These are phyloP conservation scores for Bipolaris gigantea DNA, from an alignment of 2,329 filamentous ascomycete genomes.

Conservation along the genomic window DNA sequence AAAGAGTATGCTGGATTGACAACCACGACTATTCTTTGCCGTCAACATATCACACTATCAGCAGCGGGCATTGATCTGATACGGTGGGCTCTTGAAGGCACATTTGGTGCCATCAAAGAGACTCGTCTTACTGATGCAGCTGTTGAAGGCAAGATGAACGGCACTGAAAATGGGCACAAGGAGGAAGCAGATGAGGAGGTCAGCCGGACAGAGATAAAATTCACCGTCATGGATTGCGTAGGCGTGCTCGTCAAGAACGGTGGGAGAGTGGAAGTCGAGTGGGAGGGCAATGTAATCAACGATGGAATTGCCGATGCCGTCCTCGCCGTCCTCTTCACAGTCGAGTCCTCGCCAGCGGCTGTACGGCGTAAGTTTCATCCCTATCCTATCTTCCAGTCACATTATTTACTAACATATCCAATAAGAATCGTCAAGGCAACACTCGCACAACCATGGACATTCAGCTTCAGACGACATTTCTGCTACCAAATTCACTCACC, in stretches of 20 bases:
- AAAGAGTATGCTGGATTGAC: conserved; percentile 96
- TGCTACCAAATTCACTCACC: conserved; percentile 19
- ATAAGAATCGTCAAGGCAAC: conserved; percentile 43
- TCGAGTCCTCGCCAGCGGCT: conserved; percentile 91
- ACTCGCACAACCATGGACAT: conserved; percentile 30
- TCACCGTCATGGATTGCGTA: conserved; percentile 86
- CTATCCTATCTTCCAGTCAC: conserved; percentile 4
- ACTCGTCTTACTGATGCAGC: conserved; percentile 32
- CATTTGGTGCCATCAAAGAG: conserved; percentile 76
- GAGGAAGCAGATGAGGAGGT: conserved; percentile 69
- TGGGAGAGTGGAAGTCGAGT: conserved; percentile 86
- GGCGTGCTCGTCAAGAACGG: conserved; percentile 74
- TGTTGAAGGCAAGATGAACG: conserved; percentile 42
- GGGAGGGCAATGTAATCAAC: conserved; percentile 98
- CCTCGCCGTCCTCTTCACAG: conserved; percentile 86
- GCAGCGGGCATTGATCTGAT: conserved; percentile 90
- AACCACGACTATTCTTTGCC: conserved; percentile 91
- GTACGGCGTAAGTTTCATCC: conserved; percentile 72
- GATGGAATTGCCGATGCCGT: conserved; percentile 98
- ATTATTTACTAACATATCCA: conserved; percentile 8
- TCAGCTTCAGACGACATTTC: conserved; percentile 12
- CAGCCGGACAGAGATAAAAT: conserved; percentile 55
- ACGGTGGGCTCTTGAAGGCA: conserved; percentile 90
- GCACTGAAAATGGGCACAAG: conserved; percentile 42
- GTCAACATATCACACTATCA: conserved; percentile 83